Evolutionary conservation across 2,329 filamentous ascomycete genomes (phyloP), one percentile per base, ranked within the genome.

Genomic region (Colletotrichum spaethianum): DNA sequence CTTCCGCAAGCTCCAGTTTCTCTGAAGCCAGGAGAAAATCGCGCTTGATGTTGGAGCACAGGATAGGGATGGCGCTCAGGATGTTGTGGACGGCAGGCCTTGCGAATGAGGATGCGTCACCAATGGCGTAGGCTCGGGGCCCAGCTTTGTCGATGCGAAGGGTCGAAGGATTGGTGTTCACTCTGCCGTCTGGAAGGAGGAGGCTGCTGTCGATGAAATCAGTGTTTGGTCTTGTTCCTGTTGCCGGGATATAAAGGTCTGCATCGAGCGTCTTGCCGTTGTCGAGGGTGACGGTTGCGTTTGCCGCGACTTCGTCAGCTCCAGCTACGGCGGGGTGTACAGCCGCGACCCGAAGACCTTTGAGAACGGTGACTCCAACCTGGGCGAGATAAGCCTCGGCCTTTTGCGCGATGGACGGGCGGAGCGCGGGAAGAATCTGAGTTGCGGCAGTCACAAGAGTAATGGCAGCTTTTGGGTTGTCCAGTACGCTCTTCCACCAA

Each of bases 201-300:
- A 85, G 77, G 0, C 68, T 33, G 9, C 67, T 56, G 12, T 79
- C 60, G 2, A 86, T 57, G 67, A 86, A 87, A 0, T 36, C 23
- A 1, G 83, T 85, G 62, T 87, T 87, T 3, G 84, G 80, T 9
- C 31, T 76, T 4, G 79, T 80, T 1, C 86, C 86, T 1, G 77
- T 82, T 2, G 84, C 83, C 0, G 86, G 84, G 50, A 88, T 86
- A 74, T 87, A 88, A 0, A 88, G 63, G 64, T 88, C 86, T 0
- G 84, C 81, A 2, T 81, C 75, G 1, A 86, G 66, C 0, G 74
- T 79, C 42, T 78, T 75, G 0, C 84, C 86, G 69, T 84, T 78
- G 2, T 79, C 78, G 1, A 89, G 81, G 0, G 75, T 80, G 3
- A 88, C 62, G 0, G 74, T 82, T 2, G 81, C 77, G 20, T 77